Conservation (phyloP, 164 flowering plant species). For the Cinnamomum chago region DNA sequence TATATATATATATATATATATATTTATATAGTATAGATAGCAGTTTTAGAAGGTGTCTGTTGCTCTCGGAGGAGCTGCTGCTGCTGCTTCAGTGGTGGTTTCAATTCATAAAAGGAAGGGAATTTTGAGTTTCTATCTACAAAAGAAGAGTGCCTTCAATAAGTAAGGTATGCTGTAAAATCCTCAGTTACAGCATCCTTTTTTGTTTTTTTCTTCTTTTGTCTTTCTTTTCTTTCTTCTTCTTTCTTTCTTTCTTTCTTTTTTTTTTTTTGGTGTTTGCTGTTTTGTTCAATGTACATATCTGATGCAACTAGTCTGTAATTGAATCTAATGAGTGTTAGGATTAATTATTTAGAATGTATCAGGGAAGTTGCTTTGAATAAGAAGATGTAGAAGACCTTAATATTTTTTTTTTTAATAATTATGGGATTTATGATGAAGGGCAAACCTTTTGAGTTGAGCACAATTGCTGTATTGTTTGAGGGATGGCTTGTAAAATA, state of each 20-base stretch:
- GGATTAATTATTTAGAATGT: background rate
- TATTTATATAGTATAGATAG: background rate
- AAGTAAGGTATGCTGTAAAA: slow-evolving; percentile 1
- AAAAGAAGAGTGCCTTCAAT: background rate
- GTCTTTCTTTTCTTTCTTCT: background rate
- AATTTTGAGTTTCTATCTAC: background rate
- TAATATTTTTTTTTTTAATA: background rate
- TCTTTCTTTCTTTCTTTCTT: background rate
- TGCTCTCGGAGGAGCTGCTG: slow-evolving; percentile 2
- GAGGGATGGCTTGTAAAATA: too few relatives aligned
- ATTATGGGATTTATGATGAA: background rate
- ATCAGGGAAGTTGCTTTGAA: background rate
- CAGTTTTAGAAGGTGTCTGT: background rate
- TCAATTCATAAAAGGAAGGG: background rate
- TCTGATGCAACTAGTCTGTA: background rate
- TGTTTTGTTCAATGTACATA: background rate
- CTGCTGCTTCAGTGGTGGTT: background rate
- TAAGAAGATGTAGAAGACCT: background rate
- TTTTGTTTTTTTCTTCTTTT: background rate
- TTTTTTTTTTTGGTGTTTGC: background rate
- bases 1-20: background rate
- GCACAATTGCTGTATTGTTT: too few relatives aligned
- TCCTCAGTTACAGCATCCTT: background rate
- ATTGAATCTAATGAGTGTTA: background rate
- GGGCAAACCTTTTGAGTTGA: background rate